These are phyloP conservation scores for Vaccinium myrtillus DNA, from an alignment of 148 eudicot genomes.

Conservation along the genomic window DNA sequence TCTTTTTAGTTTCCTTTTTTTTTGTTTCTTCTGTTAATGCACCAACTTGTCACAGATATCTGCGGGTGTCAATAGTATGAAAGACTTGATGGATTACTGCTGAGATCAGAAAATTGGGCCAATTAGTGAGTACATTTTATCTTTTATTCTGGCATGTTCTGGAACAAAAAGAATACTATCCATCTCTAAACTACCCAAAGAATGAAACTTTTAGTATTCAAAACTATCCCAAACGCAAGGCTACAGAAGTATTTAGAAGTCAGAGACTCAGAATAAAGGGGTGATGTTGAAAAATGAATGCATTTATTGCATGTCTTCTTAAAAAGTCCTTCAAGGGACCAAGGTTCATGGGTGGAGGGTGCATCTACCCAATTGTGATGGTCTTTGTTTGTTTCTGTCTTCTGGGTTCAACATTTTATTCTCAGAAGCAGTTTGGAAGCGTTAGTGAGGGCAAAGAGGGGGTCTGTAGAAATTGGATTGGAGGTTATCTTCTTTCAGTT, in stretches of 20 bases:
- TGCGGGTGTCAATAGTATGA: conserved; percentile 96
- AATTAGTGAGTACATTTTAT: conserved; percentile 49
- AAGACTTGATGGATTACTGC: conserved; percentile 79
- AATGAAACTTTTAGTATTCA: background rate
- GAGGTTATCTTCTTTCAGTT: conserved; percentile 1
- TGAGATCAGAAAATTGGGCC: conserved; percentile 73
- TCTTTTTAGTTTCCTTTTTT: background rate
- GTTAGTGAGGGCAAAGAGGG: background rate
- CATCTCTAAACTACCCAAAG: background rate
- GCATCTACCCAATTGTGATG: background rate
- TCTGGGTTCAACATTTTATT: background rate
- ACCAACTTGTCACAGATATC: conserved; percentile 60
- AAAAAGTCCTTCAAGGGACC: background rate
- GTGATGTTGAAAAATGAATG: background rate
- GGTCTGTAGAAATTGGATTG: background rate
- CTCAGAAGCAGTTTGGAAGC: background rate
- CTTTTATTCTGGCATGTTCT: background rate
- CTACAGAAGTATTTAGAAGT: background rate
- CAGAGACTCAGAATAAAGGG: background rate
- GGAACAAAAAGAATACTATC: background rate
- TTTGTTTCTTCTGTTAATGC: background rate
- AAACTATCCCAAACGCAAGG: background rate
- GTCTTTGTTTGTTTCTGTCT: background rate
- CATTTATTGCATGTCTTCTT: background rate
- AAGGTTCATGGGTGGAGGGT: background rate